Conservation (phyloP, 2,329 filamentous ascomycete genomes). For the Pezizomycotina sp. region DNA sequence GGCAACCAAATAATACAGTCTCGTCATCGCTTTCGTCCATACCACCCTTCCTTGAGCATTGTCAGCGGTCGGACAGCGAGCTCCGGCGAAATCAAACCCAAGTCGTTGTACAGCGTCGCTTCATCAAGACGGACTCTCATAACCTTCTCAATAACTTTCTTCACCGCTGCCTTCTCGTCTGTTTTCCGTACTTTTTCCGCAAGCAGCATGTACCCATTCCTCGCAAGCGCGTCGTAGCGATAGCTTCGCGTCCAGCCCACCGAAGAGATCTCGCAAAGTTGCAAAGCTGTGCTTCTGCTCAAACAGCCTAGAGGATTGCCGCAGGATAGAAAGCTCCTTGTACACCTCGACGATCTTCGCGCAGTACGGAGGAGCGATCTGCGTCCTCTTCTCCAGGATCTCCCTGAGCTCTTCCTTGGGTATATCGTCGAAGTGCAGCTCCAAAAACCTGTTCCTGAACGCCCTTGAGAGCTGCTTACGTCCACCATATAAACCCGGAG, state of each 20-base stretch:
- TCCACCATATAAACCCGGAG: slow-evolving; percentile 84
- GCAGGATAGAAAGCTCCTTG: slow-evolving; percentile 71
- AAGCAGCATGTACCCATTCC: slow-evolving; percentile 90
- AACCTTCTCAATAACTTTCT: slow-evolving; percentile 70
- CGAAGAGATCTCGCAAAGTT: slow-evolving; percentile 87
- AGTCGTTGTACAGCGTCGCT: slow-evolving; percentile 46
- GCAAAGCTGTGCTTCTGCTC: slow-evolving; percentile 97
- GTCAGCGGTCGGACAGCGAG: slow-evolving; percentile 21
- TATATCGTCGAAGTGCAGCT: slow-evolving; percentile 96
- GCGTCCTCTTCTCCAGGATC: slow-evolving; percentile 74
- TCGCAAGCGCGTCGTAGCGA: slow-evolving; percentile 74
- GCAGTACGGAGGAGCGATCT: slow-evolving; percentile 83
- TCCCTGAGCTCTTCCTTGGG: slow-evolving; percentile 84
- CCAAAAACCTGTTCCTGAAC: slow-evolving; percentile 90
- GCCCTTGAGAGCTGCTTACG: slow-evolving; percentile 84
- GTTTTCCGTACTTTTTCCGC: slow-evolving; percentile 86
- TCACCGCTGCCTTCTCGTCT: slow-evolving; percentile 71
- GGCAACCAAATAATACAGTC: slow-evolving; percentile 77
- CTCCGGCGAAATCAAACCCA: slow-evolving; percentile 5
- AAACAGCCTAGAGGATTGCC: slow-evolving; percentile 80
- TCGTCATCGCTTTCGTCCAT: slow-evolving; percentile 89
- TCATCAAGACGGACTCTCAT: slow-evolving; percentile 76
- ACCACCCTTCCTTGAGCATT: slow-evolving; percentile 44
- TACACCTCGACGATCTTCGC: slow-evolving; percentile 84
- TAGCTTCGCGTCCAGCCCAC: slow-evolving; percentile 75